A percentile compares a stretch with the other conserved stretches of the same genome.
Conservation (phyloP, 768 basidiomycete species). For the Gyrodon lividus region DNA sequence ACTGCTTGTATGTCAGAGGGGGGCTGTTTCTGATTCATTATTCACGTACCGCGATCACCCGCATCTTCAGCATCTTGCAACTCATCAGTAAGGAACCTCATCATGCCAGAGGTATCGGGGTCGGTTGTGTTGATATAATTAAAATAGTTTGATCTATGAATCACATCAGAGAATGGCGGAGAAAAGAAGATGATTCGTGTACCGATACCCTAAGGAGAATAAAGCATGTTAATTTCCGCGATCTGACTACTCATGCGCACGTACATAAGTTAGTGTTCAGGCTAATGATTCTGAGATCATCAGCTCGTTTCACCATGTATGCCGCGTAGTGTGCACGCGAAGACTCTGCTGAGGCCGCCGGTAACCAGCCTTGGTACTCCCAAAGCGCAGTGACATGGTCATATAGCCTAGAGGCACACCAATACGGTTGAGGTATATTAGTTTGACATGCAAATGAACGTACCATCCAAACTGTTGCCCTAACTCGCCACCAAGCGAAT, state of each 20-base stretch:
- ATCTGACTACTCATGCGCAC: slow-evolving; percentile 24
- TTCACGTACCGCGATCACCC: slow-evolving; percentile 60
- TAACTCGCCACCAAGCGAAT: slow-evolving; percentile 52
- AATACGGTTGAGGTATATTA: background rate
- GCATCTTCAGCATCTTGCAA: slow-evolving; percentile 76
- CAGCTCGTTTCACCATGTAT: slow-evolving; percentile 64
- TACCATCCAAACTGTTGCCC: slow-evolving; percentile 68
- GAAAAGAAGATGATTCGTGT: slow-evolving; percentile 7
- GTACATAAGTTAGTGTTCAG: slow-evolving; percentile 76
- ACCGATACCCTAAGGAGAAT: slow-evolving; percentile 33
- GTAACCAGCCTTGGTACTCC: slow-evolving; percentile 70
- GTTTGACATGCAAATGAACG: slow-evolving; percentile 5
- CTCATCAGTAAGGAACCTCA: slow-evolving; percentile 75
- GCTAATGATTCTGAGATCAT: slow-evolving; percentile 70
- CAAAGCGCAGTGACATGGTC: slow-evolving; percentile 71
- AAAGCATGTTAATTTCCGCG: background rate
- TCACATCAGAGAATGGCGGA: slow-evolving; percentile 1
- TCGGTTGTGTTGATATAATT: slow-evolving; percentile 74
- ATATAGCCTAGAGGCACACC: slow-evolving; percentile 56
- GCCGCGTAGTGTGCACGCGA: slow-evolving; percentile 71
- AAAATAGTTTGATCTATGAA: slow-evolving; percentile 61
- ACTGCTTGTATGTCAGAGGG: slow-evolving; percentile 29
- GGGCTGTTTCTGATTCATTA: background rate
- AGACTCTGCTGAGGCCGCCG: slow-evolving; percentile 49
- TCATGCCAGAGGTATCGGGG: slow-evolving; percentile 72